Percentiles rank a stretch among this genome's conserved stretches.
These are phyloP conservation scores for Apiospora kogelbergensis DNA, from an alignment of 2,329 filamentous ascomycete species.

Conservation along the genomic window DNA sequence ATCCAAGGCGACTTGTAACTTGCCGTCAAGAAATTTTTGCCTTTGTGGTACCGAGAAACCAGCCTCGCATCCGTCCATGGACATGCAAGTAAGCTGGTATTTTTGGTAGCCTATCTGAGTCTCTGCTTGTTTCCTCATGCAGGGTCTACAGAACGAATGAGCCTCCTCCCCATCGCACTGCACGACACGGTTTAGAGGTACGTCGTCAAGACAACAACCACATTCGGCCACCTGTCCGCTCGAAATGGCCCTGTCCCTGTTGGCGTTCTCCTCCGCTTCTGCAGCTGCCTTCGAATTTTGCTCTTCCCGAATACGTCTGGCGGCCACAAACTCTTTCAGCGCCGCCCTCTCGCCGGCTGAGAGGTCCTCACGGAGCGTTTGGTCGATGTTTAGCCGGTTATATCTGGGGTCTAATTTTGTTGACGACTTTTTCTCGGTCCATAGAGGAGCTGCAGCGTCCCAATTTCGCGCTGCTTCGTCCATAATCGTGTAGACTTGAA, in stretches of 20 bases:
- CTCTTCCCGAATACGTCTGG: slow-evolving; percentile 29
- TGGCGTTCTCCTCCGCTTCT: slow-evolving; percentile 33
- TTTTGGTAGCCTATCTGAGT: slow-evolving; percentile 67
- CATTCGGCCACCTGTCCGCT: slow-evolving; percentile 64
- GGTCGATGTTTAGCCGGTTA: slow-evolving; percentile 15
- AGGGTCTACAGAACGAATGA: slow-evolving; percentile 72
- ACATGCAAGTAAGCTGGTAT: slow-evolving; percentile 70
- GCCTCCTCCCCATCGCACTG: slow-evolving; percentile 58
- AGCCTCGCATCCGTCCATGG: slow-evolving; percentile 63
- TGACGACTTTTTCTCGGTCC: slow-evolving; percentile 30
- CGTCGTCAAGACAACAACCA: slow-evolving; percentile 70
- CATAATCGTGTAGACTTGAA: slow-evolving; percentile 35
- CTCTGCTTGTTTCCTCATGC: slow-evolving; percentile 65
- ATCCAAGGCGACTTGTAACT: slow-evolving; percentile 62
- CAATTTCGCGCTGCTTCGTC: slow-evolving; percentile 26
- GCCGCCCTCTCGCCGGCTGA: slow-evolving; percentile 27
- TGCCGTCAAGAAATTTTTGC: slow-evolving; percentile 56
- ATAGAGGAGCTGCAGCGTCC: slow-evolving; percentile 14
- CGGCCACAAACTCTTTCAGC: slow-evolving; percentile 40
- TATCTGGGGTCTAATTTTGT: slow-evolving; percentile 22
- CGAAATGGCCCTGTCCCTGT: slow-evolving; percentile 41
- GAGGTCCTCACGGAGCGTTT: slow-evolving; percentile 20
- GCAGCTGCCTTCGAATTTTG: slow-evolving; percentile 26
- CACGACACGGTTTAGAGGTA: slow-evolving; percentile 65
- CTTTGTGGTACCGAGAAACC: slow-evolving; percentile 59